Evolutionary conservation across 257 asterid genomes (phyloP), one percentile per base, ranked within the genome.

Genomic region (Lycium ferocissimum): DNA sequence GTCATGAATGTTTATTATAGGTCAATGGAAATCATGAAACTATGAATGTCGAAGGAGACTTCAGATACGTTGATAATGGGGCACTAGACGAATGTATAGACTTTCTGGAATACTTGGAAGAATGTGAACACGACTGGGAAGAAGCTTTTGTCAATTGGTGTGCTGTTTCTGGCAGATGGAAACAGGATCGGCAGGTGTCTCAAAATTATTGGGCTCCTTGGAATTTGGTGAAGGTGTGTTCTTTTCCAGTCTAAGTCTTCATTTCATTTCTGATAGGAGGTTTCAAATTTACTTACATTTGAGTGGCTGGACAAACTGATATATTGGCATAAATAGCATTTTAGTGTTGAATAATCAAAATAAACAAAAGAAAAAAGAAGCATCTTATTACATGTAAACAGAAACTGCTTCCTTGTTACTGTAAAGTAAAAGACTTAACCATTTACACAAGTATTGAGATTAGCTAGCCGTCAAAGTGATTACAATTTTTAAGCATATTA

Each of bases 11-110:
- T 56, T 81, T 38, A 85, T 75, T 85, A 22, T 84, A 96, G 98
- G 97, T 96, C 61, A 94, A 94, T 83, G 99, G 99, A 85, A 96
- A 96, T 89, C 99, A 96, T 83, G 99, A 96, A 88, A 93, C 99
- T 89, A 94, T 96, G 97, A 96, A 96, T 40, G 97, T 96, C 78
- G 98, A 96, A 83, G 97, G 99, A 66, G 99, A 96, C 87, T 96
- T 88, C 85, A 89, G 99, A 88, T 95, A 91, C 83, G 99, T 91
- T 62, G 95, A 93, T 85, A 85, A 97, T 10, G 97, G 97, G 26
- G 98, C 91, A 51, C 94, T 93, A 61, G 95, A 92, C 72, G 99
- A 95, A 90, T 93, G 98, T 82, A 86, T 92, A 49, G 89, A 89
- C 92, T 96, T 96, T 88, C 90, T 95, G 81, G 98, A 94, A 58